Conservation (phyloP, 306 rosid genomes). For the Vachellia collinsii region DNA sequence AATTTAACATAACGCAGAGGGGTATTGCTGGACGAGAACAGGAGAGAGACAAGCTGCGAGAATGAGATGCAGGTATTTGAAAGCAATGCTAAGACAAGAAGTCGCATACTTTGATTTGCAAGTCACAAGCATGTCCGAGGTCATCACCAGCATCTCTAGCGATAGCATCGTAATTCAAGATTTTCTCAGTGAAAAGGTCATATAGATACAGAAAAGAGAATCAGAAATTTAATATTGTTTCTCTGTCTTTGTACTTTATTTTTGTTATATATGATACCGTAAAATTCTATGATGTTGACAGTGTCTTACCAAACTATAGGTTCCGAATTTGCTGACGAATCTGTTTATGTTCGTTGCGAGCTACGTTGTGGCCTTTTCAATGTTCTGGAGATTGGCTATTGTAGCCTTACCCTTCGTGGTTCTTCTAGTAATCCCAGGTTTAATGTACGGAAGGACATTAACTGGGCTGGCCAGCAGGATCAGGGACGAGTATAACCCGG, state of each 20-base stretch:
- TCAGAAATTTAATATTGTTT: background rate
- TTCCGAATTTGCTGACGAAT: conserved; percentile 84
- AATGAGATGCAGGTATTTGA: conserved; percentile 83
- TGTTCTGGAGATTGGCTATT: conserved; percentile 77
- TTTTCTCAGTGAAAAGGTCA: conserved; percentile 84
- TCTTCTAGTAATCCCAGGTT: conserved; percentile 77
- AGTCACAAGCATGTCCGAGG: conserved; percentile 90
- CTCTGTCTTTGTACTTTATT: background rate
- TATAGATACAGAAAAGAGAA: background rate
- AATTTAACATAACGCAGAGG: conserved; percentile 49
- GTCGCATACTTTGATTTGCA: conserved; percentile 92
- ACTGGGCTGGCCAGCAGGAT: conserved; percentile 72
- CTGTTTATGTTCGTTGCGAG: conserved; percentile 65
- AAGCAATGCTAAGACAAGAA: conserved; percentile 87
- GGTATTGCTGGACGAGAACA: conserved; percentile 97
- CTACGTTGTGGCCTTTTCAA: conserved; percentile 66
- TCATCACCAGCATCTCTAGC: conserved; percentile 80
- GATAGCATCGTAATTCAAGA: conserved; percentile 89
- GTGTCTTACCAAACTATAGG: conserved; percentile 38
- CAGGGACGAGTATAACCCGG: conserved; percentile 68
- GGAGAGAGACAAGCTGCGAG: conserved; percentile 90
- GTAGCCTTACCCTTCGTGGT: conserved; percentile 80
- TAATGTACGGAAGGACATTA: conserved; percentile 77
- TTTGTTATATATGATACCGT: background rate
- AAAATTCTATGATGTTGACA: background rate